Conservation (phyloP, 441 rosid species). For the Corymbia citriodora region DNA sequence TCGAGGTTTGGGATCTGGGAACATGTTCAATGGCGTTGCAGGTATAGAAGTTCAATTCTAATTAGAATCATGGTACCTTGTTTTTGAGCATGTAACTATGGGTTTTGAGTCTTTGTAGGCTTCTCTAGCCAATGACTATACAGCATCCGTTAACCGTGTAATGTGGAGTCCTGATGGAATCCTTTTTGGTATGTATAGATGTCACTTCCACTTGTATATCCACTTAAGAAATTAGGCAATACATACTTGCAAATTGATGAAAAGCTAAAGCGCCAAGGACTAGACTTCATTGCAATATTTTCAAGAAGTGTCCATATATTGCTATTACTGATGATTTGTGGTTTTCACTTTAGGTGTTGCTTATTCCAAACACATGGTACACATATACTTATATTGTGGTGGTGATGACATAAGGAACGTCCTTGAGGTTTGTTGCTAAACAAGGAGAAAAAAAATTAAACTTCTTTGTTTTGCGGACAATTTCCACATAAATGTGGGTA, state of each 20-base stretch:
- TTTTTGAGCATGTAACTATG: not conserved
- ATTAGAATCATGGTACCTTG: too few relatives aligned
- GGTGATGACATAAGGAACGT: not conserved
- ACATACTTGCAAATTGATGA: not conserved
- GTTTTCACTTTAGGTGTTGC: not conserved
- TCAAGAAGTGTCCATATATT: not conserved
- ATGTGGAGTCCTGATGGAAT: slow-evolving; percentile 88
- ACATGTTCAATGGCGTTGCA: slow-evolving; percentile 28
- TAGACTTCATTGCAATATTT: not conserved
- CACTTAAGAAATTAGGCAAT: too few relatives aligned
- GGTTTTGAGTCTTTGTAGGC: slow-evolving; percentile 29
- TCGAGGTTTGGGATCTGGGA: slow-evolving; percentile 61
- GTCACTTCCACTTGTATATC: too few relatives aligned
- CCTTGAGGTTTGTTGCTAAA: not conserved
- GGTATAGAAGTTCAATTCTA: too few relatives aligned
- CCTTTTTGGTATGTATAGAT: slow-evolving; percentile 46
- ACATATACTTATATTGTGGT: not conserved
- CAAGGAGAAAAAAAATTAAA: not conserved
- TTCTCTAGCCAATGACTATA: slow-evolving; percentile 29
- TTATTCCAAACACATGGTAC: not conserved
- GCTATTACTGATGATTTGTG: not conserved
- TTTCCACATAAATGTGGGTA: not conserved
- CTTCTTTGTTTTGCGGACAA: not conserved
- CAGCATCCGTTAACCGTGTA: slow-evolving; percentile 67
- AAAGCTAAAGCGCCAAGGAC: not conserved